Evolutionary conservation across 2,329 filamentous ascomycete genomes (phyloP).

Genomic region (Trichoderma brevicompactum): DNA sequence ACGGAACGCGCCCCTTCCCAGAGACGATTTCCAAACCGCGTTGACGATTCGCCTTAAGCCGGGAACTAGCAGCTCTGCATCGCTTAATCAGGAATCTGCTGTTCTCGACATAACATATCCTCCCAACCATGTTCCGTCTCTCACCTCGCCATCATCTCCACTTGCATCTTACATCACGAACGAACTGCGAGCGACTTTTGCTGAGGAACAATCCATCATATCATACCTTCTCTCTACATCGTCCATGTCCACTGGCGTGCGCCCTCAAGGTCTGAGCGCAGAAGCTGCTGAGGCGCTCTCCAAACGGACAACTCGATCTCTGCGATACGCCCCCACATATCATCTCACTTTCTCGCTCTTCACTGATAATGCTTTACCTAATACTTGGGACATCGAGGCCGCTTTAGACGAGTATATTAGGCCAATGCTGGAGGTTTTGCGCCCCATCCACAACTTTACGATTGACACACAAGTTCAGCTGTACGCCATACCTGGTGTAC

Average conservation of each 20-base stretch:
- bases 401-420: slow-evolving; percentile 81
- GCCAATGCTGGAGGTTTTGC: slow-evolving; percentile 78
- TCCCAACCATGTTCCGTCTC: slow-evolving; percentile 67
- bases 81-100: slow-evolving; percentile 70
- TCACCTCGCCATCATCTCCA: slow-evolving; percentile 70
- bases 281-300: slow-evolving; percentile 60
- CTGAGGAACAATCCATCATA: slow-evolving; percentile 87
- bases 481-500: slow-evolving; percentile 74
- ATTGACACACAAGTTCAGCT: slow-evolving; percentile 96
- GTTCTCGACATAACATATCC: slow-evolving; percentile 79
- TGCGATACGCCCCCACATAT: slow-evolving; percentile 92
- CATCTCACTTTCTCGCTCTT: slow-evolving; percentile 96
- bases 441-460: slow-evolving; percentile 89
- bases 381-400: slow-evolving; percentile 86
- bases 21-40: slow-evolving; percentile 52
- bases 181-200: slow-evolving; percentile 77
- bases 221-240: slow-evolving; percentile 70
- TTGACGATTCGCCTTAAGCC: slow-evolving; percentile 73
- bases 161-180: slow-evolving; percentile 78
- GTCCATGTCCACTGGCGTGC: slow-evolving; percentile 54
- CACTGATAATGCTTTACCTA: slow-evolving; percentile 75
- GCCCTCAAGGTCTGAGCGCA: slow-evolving; percentile 52
- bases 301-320: slow-evolving; percentile 78
- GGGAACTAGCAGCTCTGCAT: slow-evolving; percentile 62
- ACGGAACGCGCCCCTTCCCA: slow-evolving; percentile 35